A percentile compares a stretch with the other conserved stretches of the same genome.
These are phyloP conservation scores for Ophiostoma perfectum DNA, from an alignment of 2,329 filamentous ascomycete species.

Conservation along the genomic window DNA sequence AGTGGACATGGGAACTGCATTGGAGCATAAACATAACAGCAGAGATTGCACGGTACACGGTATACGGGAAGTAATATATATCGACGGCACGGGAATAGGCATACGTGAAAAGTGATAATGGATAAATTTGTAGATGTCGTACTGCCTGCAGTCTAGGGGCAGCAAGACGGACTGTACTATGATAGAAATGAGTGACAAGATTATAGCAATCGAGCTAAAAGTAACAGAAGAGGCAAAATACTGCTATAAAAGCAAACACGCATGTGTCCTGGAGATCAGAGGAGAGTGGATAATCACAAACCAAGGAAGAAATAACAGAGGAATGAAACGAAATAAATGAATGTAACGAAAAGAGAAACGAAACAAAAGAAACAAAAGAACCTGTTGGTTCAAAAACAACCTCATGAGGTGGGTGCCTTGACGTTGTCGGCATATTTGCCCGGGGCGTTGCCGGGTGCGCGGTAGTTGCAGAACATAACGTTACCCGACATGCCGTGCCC, in stretches of 20 bases:
- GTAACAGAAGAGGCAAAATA: too few species aligned
- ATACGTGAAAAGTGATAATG: not conserved
- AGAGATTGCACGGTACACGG: not conserved
- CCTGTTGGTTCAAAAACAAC: not conserved
- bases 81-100: not conserved
- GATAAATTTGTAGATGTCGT: too few species aligned
- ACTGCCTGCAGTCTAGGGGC: too few species aligned
- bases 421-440: not conserved
- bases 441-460: not conserved
- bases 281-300: too few species aligned
- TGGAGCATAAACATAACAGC: not conserved
- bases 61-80: not conserved
- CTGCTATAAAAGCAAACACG: too few species aligned
- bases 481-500: not conserved
- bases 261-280: not conserved
- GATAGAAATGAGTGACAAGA: too few species aligned
- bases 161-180: too few species aligned
- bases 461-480: slow-evolving; percentile 8
- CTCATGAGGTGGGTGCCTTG: not conserved
- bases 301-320: too few species aligned
- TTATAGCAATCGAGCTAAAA: too few species aligned
- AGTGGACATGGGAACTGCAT: not conserved
- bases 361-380: not conserved
- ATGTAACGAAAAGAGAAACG: too few species aligned
- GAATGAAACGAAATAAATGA: too few species aligned